Evolutionary conservation across 176 grass and related monocot genomes (phyloP).

Genomic region (Bolboschoenus planiculmis): DNA sequence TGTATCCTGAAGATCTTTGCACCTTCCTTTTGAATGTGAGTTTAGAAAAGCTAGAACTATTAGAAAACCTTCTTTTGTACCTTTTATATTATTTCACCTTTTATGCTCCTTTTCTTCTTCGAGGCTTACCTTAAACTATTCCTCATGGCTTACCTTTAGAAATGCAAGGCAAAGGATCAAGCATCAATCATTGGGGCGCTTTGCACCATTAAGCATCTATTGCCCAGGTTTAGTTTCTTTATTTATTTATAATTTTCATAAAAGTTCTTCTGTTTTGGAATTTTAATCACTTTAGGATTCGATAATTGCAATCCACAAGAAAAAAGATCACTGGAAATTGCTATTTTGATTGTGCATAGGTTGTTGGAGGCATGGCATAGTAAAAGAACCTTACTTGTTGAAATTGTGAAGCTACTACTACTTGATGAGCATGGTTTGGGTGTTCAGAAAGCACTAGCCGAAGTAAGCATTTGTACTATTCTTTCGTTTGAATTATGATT

Average conservation of each 20-base stretch:
- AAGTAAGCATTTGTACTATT: conserved; percentile 32
- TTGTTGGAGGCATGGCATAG: conserved; percentile 95
- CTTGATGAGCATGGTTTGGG: conserved; percentile 69
- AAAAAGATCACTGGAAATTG: not conserved
- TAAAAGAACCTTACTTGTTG: conserved; percentile 66
- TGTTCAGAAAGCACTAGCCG: conserved; percentile 71
- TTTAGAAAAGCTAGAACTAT: conserved; percentile 23
- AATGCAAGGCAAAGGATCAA: conserved; percentile 98
- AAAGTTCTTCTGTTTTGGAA: not conserved
- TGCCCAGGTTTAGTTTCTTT: conserved; percentile 55
- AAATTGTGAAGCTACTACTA: conserved; percentile 75
- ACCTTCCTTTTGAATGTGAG: conserved; percentile 89
- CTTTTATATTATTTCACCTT: conserved; percentile 10
- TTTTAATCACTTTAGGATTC: conserved; percentile 2
- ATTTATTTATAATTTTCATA: not conserved
- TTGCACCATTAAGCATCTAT: conserved; percentile 73
- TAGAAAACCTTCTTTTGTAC: not conserved
- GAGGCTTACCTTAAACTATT: conserved; percentile 14
- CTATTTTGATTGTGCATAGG: conserved; percentile 27
- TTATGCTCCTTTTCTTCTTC: not conserved
- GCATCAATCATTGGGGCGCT: conserved; percentile 74
- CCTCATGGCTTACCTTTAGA: conserved; percentile 40
- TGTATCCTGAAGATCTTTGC: conserved; percentile 92
- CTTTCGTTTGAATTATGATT: not conserved
- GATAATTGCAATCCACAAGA: conserved; percentile 1